A percentile compares a stretch with the other conserved stretches of the same genome.
Conservation (phyloP, 2,329 filamentous ascomycete genomes). For the Botrytis elliptica region DNA sequence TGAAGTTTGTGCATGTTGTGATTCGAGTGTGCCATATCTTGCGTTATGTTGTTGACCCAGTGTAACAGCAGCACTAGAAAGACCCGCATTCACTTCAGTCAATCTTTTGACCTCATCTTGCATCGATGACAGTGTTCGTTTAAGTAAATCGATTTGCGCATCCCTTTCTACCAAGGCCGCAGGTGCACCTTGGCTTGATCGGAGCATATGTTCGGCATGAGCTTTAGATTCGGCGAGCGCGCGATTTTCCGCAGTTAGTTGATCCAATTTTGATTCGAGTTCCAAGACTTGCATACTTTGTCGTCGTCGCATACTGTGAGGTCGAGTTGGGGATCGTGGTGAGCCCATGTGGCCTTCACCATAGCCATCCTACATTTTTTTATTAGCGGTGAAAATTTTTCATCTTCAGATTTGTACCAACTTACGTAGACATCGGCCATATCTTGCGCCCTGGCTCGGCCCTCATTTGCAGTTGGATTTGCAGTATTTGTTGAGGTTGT, state of each 20-base stretch:
- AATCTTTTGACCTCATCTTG: conserved; percentile 79
- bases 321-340: conserved; percentile 87
- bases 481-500: conserved; percentile 48
- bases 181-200: conserved; percentile 61
- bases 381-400: conserved; percentile 32
- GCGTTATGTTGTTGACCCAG: conserved; percentile 74
- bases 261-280: conserved; percentile 80
- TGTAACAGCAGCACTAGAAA: conserved; percentile 74
- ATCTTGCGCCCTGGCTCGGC: conserved; percentile 77
- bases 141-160: conserved; percentile 79
- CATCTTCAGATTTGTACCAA: conserved; percentile 37
- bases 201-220: conserved; percentile 64
- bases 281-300: conserved; percentile 98
- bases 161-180: conserved; percentile 77
- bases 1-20: conserved; percentile 62
- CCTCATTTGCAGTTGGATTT: conserved; percentile 83
- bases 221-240: conserved; percentile 70
- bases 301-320: conserved; percentile 92
- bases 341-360: conserved; percentile 85
- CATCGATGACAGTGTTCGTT: conserved; percentile 73
- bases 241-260: conserved; percentile 81
- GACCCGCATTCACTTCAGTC: conserved; percentile 76
- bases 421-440: conserved; percentile 96
- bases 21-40: conserved; percentile 65
- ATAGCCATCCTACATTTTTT: conserved; percentile 71